phyloP scores from a whole-genome alignment of 1,139 yeast genomes.

The Candida anutae region DNA sequence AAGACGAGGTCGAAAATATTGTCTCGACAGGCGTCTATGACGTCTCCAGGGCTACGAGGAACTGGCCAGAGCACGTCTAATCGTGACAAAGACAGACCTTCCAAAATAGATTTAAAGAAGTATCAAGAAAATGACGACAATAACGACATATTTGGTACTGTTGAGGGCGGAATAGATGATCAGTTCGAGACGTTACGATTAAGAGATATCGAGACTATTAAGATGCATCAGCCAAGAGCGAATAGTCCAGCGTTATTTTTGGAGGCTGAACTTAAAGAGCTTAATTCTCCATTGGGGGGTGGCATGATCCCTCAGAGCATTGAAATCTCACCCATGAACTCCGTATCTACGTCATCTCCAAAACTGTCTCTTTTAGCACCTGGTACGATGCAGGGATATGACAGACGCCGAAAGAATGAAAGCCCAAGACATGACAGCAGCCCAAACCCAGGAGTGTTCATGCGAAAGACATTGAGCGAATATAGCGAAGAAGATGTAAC shows the following conservation, averaged over 20 bases:
- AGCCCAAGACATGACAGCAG: background rate
- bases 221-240: constrained; percentile 2
- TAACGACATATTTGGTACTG: constrained; percentile 17
- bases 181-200: constrained; percentile 21
- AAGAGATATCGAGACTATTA: constrained; percentile 12
- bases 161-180: constrained; percentile 12
- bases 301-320: constrained; percentile 2
- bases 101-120: constrained; percentile 1
- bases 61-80: no score
- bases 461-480: constrained; percentile 21
- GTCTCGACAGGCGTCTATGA: constrained; percentile 7
- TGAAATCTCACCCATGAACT: constrained; percentile 11
- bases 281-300: constrained; percentile 3
- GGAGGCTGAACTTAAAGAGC: constrained; percentile 4
- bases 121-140: background rate
- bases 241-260: constrained; percentile 2
- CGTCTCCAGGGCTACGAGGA: constrained; percentile 8
- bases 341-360: constrained; percentile 20
- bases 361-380: constrained; percentile 10
- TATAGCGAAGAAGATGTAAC: constrained; percentile 35
- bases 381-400: constrained; percentile 4
- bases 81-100: background rate
- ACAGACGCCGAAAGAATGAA: constrained; percentile 1
- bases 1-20: constrained; percentile 6
- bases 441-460: constrained; percentile 1